Evolutionary conservation across 331 rosid genomes (phyloP), one percentile per base, ranked within the genome.

Genomic region (Rhamnella rubrinervis): DNA sequence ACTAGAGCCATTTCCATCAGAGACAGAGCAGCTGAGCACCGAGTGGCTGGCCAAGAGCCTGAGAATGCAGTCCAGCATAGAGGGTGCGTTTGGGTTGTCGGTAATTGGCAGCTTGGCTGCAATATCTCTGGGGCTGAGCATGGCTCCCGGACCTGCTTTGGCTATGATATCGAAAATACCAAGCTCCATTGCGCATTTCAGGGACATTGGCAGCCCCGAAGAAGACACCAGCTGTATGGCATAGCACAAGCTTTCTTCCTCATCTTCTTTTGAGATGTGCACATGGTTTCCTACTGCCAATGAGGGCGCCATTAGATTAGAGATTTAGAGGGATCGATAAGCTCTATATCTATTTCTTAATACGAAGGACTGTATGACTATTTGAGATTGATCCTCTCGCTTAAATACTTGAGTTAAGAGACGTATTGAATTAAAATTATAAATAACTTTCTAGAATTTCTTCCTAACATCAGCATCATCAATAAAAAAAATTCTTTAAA

Each of bases 21-120:
- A 55, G 19, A 64, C 71, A 1, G 78, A 64, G 55, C 88, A 84
- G 1, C 9, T 31, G 6, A 86, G 75, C 4, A 81, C 35, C 1
- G 85, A 71, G 68, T 86, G 82, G 55, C 59, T 37, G 6, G 81
- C 83, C 3, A 86, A 66, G 15, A 86, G 76, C 64, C 82, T 55
- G 1, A 86, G 81, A 0, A 86, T 12, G 5, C 85, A 70, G 52
- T 86, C 87, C 0, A 83, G 19, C 87, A 81, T 65, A 12, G 19
- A 0, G 3, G 85, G 50, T 4, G 83, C 83, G 1, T 78, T 67
- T 0, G 85, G 81, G 57, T 85, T 87, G 23, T 41, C 61, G 35
- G 72, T 51, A 37, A 31, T 31, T 31, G 73, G 17, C 70, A 83
- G n/a, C 20, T 73, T 19, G 3, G 72, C 51, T 4, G 74, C 87